Percentiles rank a stretch among this genome's conserved stretches.
phyloP scores from a whole-genome alignment of 352 stramenopile species.

The Phytophthora tentaculata region DNA sequence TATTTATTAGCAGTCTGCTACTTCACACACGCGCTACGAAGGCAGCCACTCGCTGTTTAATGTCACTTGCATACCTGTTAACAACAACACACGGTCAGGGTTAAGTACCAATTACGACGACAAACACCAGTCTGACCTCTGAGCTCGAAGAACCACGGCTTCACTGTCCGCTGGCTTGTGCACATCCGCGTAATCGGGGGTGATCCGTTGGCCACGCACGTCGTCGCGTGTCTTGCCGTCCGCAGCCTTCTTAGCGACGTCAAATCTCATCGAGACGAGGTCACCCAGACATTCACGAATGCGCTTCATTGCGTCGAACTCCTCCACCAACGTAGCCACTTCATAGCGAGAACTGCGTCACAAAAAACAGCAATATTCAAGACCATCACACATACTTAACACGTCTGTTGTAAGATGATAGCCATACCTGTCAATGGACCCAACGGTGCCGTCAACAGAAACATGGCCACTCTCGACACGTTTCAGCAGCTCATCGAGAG shows the following conservation, averaged over 20 bases:
- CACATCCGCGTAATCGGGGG: constrained; percentile 72
- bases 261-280: constrained; percentile 57
- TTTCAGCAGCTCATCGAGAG: constrained; percentile 61
- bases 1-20: constrained; percentile 27
- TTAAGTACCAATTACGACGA: constrained; percentile 6
- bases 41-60: constrained; percentile 42
- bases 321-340: constrained; percentile 47
- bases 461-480: constrained; percentile 41
- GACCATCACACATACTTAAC: neutral
- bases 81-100: constrained; percentile 9
- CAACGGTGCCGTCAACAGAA: constrained; percentile 38
- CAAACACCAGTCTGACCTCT: constrained; percentile 43
- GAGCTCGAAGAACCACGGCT: constrained; percentile 49
- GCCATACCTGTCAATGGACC: constrained; percentile 40
- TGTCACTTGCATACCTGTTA: constrained; percentile 31
- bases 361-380: constrained; percentile 1
- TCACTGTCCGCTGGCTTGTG: constrained; percentile 61
- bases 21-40: constrained; percentile 43
- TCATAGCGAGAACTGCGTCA: constrained; percentile 39
- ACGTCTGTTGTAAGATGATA: neutral
- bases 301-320: constrained; percentile 43
- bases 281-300: constrained; percentile 67
- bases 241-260: constrained; percentile 65
- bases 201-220: constrained; percentile 68
- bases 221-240: constrained; percentile 77